These are phyloP conservation scores for Pichia californica DNA, from an alignment of 805 yeast species.

Conservation along the genomic window DNA sequence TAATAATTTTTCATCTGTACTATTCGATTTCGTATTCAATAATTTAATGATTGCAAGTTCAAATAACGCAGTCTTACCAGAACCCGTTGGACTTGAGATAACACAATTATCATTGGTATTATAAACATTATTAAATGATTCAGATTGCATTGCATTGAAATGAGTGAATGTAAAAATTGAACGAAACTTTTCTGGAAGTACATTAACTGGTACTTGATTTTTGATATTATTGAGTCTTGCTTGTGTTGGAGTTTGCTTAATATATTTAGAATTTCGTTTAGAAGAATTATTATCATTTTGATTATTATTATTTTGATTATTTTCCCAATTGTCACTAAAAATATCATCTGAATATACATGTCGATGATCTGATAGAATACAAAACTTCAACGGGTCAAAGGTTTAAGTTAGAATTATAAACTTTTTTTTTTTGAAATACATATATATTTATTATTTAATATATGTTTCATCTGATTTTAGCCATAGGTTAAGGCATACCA, in stretches of 20 bases:
- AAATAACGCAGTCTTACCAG: conserved; percentile 94
- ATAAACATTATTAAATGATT: conserved; percentile 86
- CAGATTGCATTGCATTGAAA: conserved; percentile 80
- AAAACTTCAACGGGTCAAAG: no score
- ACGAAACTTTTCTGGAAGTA: conserved; percentile 34
- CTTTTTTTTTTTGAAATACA: no score
- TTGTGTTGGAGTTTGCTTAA: not conserved
- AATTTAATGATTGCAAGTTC: conserved; percentile 54
- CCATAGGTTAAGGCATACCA: no score
- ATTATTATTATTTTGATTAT: no score
- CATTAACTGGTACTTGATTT: not conserved
- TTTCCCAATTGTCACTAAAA: no score
- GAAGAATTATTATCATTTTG: not conserved
- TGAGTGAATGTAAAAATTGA: conserved; percentile 23
- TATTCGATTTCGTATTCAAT: conserved; percentile 34
- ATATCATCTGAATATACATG: no score
- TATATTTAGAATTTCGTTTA: not conserved
- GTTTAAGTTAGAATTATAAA: no score
- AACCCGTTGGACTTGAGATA: conserved; percentile 96
- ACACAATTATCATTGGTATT: conserved; percentile 88
- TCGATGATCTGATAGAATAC: no score
- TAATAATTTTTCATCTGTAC: conserved; percentile 57
- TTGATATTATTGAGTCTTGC: no score
- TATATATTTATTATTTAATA: no score
- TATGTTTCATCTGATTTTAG: no score